Evolutionary conservation across 495 filamentous ascomycete genomes (phyloP).

Genomic region (Aspergillus coremiiformis): DNA sequence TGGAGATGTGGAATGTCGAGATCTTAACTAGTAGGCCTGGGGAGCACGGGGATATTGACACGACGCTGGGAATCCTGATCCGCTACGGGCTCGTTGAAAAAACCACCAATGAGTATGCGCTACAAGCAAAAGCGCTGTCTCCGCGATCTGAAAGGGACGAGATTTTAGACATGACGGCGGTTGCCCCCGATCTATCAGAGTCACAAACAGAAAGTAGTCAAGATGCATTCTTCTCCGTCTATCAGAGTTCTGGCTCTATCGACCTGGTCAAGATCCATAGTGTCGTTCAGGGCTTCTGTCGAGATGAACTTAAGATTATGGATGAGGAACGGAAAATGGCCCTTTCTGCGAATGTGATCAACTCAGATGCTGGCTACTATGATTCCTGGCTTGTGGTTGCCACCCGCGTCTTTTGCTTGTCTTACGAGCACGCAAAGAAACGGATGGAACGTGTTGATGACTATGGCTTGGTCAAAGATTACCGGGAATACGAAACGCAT

Average conservation of each 20-base stretch:
- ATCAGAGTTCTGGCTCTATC: conserved; percentile 42
- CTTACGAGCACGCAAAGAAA: conserved; percentile 53
- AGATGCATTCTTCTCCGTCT: conserved; percentile 32
- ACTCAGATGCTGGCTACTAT: conserved; percentile 24
- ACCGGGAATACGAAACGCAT: conserved; percentile 62
- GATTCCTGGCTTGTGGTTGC: conserved; percentile 60
- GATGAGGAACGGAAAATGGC: conserved; percentile 40
- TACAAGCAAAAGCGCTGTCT: conserved; percentile 29
- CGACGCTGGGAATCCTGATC: conserved; percentile 59
- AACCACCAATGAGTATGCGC: conserved; percentile 29
- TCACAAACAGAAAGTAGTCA: conserved; percentile 45
- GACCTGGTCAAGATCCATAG: conserved; percentile 71
- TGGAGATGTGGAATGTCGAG: conserved; percentile 46
- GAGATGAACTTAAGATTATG: conserved; percentile 54
- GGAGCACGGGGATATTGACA: conserved; percentile 57
- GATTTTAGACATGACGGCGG: conserved; percentile 14
- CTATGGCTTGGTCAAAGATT: conserved; percentile 62
- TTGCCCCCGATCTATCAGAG: conserved; percentile 27
- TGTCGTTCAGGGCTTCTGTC: conserved; percentile 73
- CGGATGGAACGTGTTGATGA: conserved; percentile 48
- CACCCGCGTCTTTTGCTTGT: conserved; percentile 51
- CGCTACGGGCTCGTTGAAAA: conserved; percentile 65
- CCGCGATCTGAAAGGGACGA: conserved; percentile 19
- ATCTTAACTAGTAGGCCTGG: conserved; percentile 39
- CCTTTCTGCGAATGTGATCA: background rate